Percentiles rank a stretch among this genome's conserved stretches.
phyloP scores from a whole-genome alignment of 257 asterid genomes.

The Anisodus acutangulus region DNA sequence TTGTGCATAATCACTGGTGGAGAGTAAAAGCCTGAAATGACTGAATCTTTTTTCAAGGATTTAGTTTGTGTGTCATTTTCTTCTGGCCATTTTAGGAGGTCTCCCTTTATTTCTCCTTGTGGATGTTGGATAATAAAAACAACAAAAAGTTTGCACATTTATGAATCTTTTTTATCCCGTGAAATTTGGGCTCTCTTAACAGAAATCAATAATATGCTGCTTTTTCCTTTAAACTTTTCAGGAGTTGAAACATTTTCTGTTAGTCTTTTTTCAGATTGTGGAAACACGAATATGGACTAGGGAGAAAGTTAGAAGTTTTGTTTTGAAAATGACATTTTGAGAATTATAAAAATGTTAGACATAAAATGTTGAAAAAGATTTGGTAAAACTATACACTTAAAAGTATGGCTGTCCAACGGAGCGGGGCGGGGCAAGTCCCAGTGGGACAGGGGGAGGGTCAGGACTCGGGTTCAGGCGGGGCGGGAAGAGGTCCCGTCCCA shows the following conservation, averaged over 20 bases:
- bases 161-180: not conserved
- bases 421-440: no score
- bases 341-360: no score
- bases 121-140: not conserved
- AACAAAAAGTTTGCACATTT: conserved; percentile 19
- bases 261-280: not conserved
- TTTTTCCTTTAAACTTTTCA: not conserved
- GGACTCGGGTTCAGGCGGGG: no score
- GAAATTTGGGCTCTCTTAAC: not conserved
- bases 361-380: no score
- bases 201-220: not conserved
- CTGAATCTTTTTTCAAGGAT: not conserved
- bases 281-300: not conserved
- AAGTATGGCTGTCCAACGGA: not conserved
- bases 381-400: no score
- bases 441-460: no score
- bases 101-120: not conserved
- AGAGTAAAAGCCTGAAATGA: not conserved
- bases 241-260: not conserved
- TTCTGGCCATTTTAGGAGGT: conserved; percentile 20
- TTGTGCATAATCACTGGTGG: not conserved
- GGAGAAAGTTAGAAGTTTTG: not conserved
- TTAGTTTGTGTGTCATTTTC: conserved; percentile 28
- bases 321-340: conserved; percentile 10
- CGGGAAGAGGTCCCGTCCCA: no score